Evolutionary conservation across 2,329 filamentous ascomycete genomes (phyloP).

Genomic region (Knufia fluminis): DNA sequence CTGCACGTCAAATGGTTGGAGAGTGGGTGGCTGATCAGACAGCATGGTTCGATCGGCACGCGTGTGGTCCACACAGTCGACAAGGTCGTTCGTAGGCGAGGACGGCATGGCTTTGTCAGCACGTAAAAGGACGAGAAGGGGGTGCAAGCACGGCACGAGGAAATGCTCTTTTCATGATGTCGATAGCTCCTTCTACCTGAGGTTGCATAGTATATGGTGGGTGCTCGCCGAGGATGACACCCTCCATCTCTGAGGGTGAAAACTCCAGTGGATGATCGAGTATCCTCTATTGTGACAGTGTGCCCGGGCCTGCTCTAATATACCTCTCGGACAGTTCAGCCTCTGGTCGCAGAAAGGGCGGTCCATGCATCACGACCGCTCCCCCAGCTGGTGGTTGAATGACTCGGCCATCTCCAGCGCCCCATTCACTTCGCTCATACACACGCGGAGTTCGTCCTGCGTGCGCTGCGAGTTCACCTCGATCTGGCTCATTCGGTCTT

Average conservation of each 20-base stretch:
- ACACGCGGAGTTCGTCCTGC: conserved; percentile 3
- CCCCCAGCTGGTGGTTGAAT: conserved; percentile 1
- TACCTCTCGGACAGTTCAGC: too few relatives aligned
- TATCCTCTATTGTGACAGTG: not conserved
- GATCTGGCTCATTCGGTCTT: conserved; percentile 3
- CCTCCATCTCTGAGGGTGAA: not conserved
- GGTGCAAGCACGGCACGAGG: not conserved
- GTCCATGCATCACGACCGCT: conserved; percentile 1
- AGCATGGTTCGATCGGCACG: not conserved
- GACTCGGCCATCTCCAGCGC: not conserved
- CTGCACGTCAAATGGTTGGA: not conserved
- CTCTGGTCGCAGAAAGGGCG: too few relatives aligned
- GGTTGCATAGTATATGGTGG: conserved; percentile 1
- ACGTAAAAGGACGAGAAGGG: conserved; percentile 3
- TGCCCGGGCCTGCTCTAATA: conserved; percentile 2
- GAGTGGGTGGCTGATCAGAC: conserved; percentile 1
- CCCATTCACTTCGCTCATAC: conserved; percentile 2
- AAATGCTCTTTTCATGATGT: conserved; percentile 1
- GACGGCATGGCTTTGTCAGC: not conserved
- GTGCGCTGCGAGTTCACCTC: conserved; percentile 3
- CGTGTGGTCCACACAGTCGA: not conserved
- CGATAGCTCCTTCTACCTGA: conserved; percentile 2
- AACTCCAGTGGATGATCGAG: conserved; percentile 3
- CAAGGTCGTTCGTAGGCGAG: not conserved
- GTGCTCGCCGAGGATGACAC: not conserved